phyloP scores from a whole-genome alignment of 768 basidiomycete species.

The Russula sp. region DNA sequence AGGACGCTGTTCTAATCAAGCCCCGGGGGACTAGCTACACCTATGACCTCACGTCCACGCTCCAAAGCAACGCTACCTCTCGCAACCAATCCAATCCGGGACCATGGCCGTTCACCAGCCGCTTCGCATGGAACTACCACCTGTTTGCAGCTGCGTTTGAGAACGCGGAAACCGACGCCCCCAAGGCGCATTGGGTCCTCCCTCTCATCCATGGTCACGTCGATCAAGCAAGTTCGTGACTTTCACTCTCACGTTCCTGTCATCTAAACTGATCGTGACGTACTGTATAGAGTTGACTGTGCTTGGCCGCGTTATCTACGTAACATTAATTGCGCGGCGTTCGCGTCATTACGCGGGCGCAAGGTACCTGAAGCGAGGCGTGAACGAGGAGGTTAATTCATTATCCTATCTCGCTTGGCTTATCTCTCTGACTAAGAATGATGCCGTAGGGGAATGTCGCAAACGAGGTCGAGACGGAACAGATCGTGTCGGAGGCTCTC shows the following conservation, averaged over 20 bases:
- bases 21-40: slow-evolving; percentile 64
- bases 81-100: slow-evolving; percentile 38
- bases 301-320: slow-evolving; percentile 82
- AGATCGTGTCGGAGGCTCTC: slow-evolving; percentile 86
- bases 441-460: slow-evolving; percentile 82
- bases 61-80: slow-evolving; percentile 84
- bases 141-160: slow-evolving; percentile 69
- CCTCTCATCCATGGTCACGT: slow-evolving; percentile 95
- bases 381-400: slow-evolving; percentile 74
- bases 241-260: neutral
- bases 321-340: slow-evolving; percentile 90
- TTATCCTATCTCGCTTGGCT: neutral
- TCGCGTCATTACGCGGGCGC: slow-evolving; percentile 96
- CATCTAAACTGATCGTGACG: neutral
- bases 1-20: neutral
- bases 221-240: slow-evolving; percentile 88
- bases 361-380: slow-evolving; percentile 88
- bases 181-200: slow-evolving; percentile 75
- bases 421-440: neutral
- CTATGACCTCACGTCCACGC: slow-evolving; percentile 93
- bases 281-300: slow-evolving; percentile 73
- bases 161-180: slow-evolving; percentile 33
- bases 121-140: slow-evolving; percentile 94
- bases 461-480: slow-evolving; percentile 98
- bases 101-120: slow-evolving; percentile 70